These are phyloP conservation scores for Furcasterigmium sp. DNA, from an alignment of 2,329 filamentous ascomycete genomes.

Conservation along the genomic window DNA sequence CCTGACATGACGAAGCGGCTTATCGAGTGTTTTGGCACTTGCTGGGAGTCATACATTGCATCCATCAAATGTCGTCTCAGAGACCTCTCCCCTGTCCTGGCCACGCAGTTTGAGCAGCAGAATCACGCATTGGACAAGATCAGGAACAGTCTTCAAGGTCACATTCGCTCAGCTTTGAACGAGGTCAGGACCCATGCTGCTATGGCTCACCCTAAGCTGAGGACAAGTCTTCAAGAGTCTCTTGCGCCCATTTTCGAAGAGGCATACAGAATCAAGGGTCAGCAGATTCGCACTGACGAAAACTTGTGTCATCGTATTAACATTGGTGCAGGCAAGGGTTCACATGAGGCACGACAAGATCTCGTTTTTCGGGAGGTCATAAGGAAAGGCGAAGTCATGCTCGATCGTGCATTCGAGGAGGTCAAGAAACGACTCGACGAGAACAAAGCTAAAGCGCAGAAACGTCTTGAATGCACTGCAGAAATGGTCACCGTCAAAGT, in stretches of 20 bases:
- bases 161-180: not conserved
- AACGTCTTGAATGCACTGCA: no score
- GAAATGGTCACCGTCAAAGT: no score
- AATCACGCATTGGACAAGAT: not conserved
- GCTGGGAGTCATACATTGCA: not conserved
- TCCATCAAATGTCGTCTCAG: not conserved
- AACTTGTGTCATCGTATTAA: no score
- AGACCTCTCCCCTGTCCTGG: not conserved
- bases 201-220: not conserved
- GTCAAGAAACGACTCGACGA: no score
- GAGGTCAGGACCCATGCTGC: not conserved
- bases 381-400: no score
- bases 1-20: not conserved
- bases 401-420: no score
- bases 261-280: no score
- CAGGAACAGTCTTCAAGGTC: not conserved
- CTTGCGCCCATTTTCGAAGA: not conserved
- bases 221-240: not conserved
- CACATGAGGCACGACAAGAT: no score
- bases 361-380: no score
- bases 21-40: not conserved
- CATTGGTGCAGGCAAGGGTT: no score
- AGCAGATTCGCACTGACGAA: no score
- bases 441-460: no score
- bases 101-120: not conserved